A percentile compares a stretch with the other conserved stretches of the same genome.
Evolutionary conservation across 2,329 filamentous ascomycete genomes (phyloP).

Genomic region (Incumbomyces delicatus): DNA sequence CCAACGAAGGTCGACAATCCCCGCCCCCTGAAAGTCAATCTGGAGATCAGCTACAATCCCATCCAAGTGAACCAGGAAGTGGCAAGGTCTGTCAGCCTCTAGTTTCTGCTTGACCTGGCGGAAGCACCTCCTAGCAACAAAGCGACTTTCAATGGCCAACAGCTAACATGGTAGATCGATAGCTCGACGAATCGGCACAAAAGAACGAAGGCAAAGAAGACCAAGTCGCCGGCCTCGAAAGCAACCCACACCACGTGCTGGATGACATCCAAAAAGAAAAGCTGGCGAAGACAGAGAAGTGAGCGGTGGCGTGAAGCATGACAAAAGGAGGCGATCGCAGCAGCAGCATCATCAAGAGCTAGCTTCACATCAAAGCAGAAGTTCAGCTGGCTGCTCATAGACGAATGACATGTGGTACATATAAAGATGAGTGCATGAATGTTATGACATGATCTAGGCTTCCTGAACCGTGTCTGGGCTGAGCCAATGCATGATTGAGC

Average conservation of each 20-base stretch:
- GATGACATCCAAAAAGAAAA: constrained; percentile 27
- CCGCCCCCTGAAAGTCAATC: constrained; percentile 61
- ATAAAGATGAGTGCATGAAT: no score
- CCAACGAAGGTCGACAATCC: constrained; percentile 61
- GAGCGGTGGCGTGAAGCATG: neutral
- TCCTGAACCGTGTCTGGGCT: no score
- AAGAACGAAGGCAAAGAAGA: constrained; percentile 20
- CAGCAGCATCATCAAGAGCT: no score
- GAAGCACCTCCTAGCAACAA: no score
- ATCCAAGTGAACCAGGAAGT: constrained; percentile 44
- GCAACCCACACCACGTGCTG: constrained; percentile 34
- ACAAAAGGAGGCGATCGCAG: neutral
- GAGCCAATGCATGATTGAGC: no score
- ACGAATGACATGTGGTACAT: no score
- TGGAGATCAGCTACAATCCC: constrained; percentile 52
- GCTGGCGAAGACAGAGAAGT: constrained; percentile 23
- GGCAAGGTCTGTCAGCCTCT: constrained; percentile 14
- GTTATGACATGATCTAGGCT: no score
- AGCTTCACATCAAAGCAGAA: no score
- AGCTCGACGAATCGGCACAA: constrained; percentile 23
- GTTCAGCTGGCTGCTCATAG: no score
- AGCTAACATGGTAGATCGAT: neutral
- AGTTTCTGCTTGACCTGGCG: constrained; percentile 29
- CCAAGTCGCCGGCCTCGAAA: constrained; percentile 22
- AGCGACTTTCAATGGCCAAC: constrained; percentile 2